Percentiles rank a stretch among this genome's conserved stretches.
Evolutionary conservation across 2,329 filamentous ascomycete species (phyloP).

Genomic region (Cordyceps sp.): DNA sequence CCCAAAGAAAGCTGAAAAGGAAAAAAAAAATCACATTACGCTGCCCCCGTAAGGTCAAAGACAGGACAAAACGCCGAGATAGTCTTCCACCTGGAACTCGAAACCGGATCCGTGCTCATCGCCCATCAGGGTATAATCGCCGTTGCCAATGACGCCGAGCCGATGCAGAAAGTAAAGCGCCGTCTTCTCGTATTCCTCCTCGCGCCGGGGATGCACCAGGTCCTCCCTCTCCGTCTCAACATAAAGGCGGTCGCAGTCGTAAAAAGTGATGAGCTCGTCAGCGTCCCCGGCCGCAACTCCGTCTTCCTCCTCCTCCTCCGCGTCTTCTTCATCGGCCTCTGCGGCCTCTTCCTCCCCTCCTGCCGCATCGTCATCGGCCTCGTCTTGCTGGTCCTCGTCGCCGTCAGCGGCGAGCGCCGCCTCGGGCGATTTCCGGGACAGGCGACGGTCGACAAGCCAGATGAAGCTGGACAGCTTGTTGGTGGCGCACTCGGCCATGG

Average conservation of each 20-base stretch:
- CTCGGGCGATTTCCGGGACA: no score
- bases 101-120: background rate
- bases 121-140: background rate
- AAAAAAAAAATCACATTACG: background rate
- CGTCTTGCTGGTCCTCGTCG: no score
- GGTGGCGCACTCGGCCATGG: slow-evolving; percentile 1
- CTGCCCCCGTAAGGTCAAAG: no score
- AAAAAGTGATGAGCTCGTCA: background rate
- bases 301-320: no score
- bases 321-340: background rate
- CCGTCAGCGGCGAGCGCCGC: background rate
- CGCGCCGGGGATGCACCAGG: background rate
- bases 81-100: background rate
- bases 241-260: background rate
- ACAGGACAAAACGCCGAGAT: slow-evolving; percentile 1
- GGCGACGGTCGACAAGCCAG: background rate
- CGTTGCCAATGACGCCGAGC: background rate
- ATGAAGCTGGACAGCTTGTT: background rate
- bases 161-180: background rate
- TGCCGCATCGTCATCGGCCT: no score
- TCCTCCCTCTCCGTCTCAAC: background rate
- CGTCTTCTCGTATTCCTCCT: background rate
- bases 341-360: background rate
- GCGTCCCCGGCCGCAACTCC: background rate
- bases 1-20: no score